A percentile compares a stretch with the other conserved stretches of the same genome.
Conservation (phyloP, 148 eudicot genomes). For the Chenopodium berlandieri region DNA sequence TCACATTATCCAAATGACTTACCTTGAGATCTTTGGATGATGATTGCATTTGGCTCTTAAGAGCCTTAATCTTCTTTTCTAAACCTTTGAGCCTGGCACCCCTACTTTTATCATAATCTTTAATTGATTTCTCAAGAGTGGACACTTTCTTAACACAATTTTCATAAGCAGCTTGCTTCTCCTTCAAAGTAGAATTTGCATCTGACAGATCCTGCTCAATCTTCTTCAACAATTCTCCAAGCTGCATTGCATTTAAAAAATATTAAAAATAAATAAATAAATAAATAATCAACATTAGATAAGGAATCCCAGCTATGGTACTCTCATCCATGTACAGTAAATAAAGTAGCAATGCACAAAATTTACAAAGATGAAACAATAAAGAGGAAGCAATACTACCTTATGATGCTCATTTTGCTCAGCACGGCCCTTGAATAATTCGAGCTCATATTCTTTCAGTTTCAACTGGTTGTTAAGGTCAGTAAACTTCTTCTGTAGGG, state of each 20-base stretch:
- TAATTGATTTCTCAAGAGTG: conserved; percentile 70
- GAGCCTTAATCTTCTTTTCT: conserved; percentile 73
- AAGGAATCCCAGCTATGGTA: background rate
- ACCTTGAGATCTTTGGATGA: conserved; percentile 88
- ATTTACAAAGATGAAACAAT: background rate
- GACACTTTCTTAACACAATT: conserved; percentile 63
- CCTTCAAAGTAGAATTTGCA: conserved; percentile 62
- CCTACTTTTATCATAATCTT: conserved; percentile 66
- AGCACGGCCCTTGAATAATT: conserved; percentile 71
- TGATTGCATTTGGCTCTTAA: conserved; percentile 74
- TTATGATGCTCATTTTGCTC: conserved; percentile 97
- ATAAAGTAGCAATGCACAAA: background rate
- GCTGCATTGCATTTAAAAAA: conserved; percentile 41
- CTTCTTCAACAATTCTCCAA: conserved; percentile 74
- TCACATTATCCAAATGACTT: conserved; percentile 20
- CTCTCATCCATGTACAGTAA: background rate
- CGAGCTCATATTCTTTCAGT: conserved; percentile 82
- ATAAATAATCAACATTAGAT: background rate
- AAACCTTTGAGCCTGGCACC: conserved; percentile 74
- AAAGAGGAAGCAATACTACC: conserved; percentile 41
- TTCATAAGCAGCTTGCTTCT: conserved; percentile 54
- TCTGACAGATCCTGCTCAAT: conserved; percentile 84
- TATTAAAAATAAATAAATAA: background rate
- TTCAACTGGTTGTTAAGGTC: conserved; percentile 74
- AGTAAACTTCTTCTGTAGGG: conserved; percentile 71